Evolutionary conservation across 2,329 filamentous ascomycete genomes (phyloP), one percentile per base, ranked within the genome.

Genomic region (Coniochaeta sp.): DNA sequence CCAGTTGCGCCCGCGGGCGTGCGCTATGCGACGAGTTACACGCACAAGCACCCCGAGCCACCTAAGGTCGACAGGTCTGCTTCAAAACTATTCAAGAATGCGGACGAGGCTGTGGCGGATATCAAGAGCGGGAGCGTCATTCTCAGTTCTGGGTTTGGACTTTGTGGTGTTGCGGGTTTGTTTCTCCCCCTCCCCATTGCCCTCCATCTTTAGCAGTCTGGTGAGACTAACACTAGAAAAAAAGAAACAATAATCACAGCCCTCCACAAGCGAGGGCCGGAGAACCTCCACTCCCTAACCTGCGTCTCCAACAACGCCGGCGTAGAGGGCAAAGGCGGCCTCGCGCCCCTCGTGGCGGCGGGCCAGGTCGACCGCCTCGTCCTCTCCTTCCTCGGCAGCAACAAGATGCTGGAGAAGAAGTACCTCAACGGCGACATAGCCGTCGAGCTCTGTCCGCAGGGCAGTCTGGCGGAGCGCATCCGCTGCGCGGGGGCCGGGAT

Each of bases 221-320:
- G n/a, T n/a, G n/a, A n/a, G n/a, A n/a, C n/a, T n/a, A n/a, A n/a
- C n/a, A n/a, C n/a, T n/a, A n/a, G n/a, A n/a, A 27, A n/a, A 6
- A 38, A 65, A 76, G 86, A 90, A 63, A 90, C 87, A 0, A 70
- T 91, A 6, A 91, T 91, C 60, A 74, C 81, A 35, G 83, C 85
- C 14, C 78, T 92, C 33, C 76, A 82, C 51, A 72, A 73, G 16
- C 71, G 82, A 61, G 82, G 82, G 6, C 71, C 73, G 5, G 78
- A 83, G 4, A 74, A 77, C 9, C 74, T 92, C 20, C 76, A 86
- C 48, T 77, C 81, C 1, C 74, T 92, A 27, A 90, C 86, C 1
- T 87, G 86, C 18, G 85, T 91, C 2, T 91, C 87, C 49, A 92
- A 92, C 64, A 92, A 92, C 63, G 87, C 87, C 7, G 88, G 88